phyloP scores from a whole-genome alignment of 805 yeast genomes.

The Naumovozyma baii region DNA sequence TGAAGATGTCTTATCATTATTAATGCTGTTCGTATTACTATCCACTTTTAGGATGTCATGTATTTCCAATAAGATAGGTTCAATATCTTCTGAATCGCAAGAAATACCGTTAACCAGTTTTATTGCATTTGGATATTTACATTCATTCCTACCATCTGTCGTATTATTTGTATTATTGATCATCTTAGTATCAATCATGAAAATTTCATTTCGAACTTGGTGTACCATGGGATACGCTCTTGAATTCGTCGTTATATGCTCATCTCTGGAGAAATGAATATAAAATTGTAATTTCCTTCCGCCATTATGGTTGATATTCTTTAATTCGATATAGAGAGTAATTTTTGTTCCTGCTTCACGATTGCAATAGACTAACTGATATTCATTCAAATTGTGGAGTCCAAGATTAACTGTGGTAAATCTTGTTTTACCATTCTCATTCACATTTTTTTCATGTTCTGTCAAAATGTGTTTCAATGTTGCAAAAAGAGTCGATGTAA shows the following conservation, averaged over 20 bases:
- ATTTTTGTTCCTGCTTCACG: slow-evolving; percentile 21
- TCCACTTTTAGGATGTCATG: slow-evolving; percentile 14
- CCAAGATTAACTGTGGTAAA: slow-evolving; percentile 19
- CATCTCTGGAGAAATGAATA: slow-evolving; percentile 27
- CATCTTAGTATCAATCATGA: slow-evolving; percentile 18
- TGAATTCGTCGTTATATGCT: slow-evolving; percentile 22
- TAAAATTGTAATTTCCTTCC: slow-evolving; percentile 18
- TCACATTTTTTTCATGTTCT: slow-evolving; percentile 4
- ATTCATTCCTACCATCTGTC: slow-evolving; percentile 1
- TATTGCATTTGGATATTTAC: slow-evolving; percentile 13
- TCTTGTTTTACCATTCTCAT: slow-evolving; percentile 3
- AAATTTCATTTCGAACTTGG: slow-evolving; percentile 23
- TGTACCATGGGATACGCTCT: slow-evolving; percentile 23
- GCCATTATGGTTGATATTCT: slow-evolving; percentile 23
- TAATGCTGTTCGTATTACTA: slow-evolving; percentile 2
- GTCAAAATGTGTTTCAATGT: slow-evolving; percentile 13
- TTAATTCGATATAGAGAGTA: slow-evolving; percentile 22
- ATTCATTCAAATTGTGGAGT: slow-evolving; percentile 24
- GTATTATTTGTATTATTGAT: slow-evolving; percentile 1
- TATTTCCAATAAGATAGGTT: slow-evolving; percentile 19
- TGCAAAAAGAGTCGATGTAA: slow-evolving; percentile 25
- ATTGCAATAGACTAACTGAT: slow-evolving; percentile 23
- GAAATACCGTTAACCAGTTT: slow-evolving; percentile 24
- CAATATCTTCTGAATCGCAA: slow-evolving; percentile 25
- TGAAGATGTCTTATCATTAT: background rate